Conservation (phyloP, 164 flowering plant genomes). For the Stephania japonica region DNA sequence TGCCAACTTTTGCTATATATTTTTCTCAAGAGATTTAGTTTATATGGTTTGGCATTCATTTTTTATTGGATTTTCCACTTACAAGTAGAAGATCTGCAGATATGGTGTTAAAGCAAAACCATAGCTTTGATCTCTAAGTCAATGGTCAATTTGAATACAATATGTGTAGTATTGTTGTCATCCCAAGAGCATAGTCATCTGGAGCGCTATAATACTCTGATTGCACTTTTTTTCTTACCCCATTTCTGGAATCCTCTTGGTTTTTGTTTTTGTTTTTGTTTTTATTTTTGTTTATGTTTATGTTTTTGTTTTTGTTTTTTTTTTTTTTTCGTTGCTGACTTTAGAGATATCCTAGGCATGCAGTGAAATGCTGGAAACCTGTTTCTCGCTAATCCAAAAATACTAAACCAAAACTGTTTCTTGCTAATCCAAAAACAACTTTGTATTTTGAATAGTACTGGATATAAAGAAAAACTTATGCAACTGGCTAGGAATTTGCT, state of each 20-base stretch:
- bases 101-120: not conserved
- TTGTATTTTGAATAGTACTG: not conserved
- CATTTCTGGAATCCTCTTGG: too few relatives aligned
- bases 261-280: not conserved
- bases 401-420: not conserved
- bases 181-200: not conserved
- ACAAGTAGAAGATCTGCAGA: too few relatives aligned
- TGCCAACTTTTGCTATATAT: conserved; percentile 5
- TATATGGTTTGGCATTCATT: not conserved
- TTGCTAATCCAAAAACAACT: not conserved
- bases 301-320: not conserved
- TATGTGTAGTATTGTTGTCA: not conserved
- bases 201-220: not conserved
- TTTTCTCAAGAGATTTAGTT: not conserved
- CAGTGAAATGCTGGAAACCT: not conserved
- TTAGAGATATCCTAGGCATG: not conserved
- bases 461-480: not conserved
- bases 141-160: not conserved
- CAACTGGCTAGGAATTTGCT: not conserved
- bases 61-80: not conserved
- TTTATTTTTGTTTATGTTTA: too few relatives aligned
- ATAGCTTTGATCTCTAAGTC: not conserved
- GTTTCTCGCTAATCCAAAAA: not conserved
- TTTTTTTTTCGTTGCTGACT: not conserved
- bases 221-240: not conserved